Conservation (phyloP, 2,329 filamentous ascomycete genomes). For the Xenoacremonium recifei region DNA sequence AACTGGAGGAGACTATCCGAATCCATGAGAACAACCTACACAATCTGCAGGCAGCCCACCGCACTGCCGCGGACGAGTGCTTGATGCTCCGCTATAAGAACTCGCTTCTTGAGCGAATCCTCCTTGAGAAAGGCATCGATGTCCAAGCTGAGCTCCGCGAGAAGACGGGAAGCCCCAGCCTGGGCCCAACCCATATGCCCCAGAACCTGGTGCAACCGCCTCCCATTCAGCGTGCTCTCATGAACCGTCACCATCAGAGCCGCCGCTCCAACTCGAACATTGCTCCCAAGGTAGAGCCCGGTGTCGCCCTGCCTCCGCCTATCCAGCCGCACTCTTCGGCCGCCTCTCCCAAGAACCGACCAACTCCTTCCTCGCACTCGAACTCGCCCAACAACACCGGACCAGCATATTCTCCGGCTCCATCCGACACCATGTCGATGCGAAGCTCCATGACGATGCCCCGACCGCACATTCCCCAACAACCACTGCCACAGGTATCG, state of each 20-base stretch:
- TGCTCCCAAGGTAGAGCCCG: conserved; percentile 69
- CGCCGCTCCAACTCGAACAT: conserved; percentile 72
- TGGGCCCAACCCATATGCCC: conserved; percentile 66
- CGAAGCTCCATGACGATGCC: conserved; percentile 36
- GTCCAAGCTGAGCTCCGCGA: conserved; percentile 92
- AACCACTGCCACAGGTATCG: conserved; percentile 23
- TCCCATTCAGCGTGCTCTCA: conserved; percentile 75
- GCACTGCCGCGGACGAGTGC: conserved; percentile 92
- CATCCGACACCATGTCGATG: conserved; percentile 48
- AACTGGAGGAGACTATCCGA: conserved; percentile 95
- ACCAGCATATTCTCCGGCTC: conserved; percentile 42
- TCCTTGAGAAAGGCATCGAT: conserved; percentile 97
- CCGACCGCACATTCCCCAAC: conserved; percentile 30
- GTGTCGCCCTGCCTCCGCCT: conserved; percentile 44
- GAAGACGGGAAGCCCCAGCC: conserved; percentile 84
- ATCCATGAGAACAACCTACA: conserved; percentile 94
- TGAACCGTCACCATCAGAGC: conserved; percentile 76
- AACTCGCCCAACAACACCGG: conserved; percentile 53
- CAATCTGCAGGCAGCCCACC: conserved; percentile 89
- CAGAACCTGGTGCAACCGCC: conserved; percentile 71
- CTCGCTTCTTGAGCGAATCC: conserved; percentile 88
- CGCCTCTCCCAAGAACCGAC: conserved; percentile 68
- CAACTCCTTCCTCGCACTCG: conserved; percentile 77
- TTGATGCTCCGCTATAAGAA: conserved; percentile 99
- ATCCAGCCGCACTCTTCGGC: conserved; percentile 55